A percentile compares a stretch with the other conserved stretches of the same genome.
Evolutionary conservation across 768 basidiomycete species (phyloP).

Genomic region (Pseudohyphozyma bogoriensis): DNA sequence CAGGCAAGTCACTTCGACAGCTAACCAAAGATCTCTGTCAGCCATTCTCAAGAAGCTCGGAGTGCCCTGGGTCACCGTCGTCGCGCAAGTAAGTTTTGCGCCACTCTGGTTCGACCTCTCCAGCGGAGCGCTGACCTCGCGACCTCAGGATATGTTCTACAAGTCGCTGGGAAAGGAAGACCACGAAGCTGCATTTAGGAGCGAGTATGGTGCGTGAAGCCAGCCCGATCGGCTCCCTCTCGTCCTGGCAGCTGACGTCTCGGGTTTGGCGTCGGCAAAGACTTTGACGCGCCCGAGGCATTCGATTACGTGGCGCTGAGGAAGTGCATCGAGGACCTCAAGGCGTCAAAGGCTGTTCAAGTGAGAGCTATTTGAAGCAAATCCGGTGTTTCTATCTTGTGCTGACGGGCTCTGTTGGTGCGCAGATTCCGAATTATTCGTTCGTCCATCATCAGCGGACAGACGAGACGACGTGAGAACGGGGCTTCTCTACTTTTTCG

Average conservation of each 20-base stretch:
- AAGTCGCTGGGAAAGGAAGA: slow-evolving; percentile 68
- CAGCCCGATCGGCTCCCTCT: no score
- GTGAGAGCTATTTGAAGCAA: slow-evolving; percentile 22
- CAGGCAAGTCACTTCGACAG: neutral
- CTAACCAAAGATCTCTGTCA: neutral
- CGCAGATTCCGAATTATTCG: slow-evolving; percentile 91
- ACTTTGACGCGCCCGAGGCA: slow-evolving; percentile 86
- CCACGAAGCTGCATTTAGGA: slow-evolving; percentile 68
- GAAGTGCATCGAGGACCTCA: slow-evolving; percentile 81
- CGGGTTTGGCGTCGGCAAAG: slow-evolving; percentile 34
- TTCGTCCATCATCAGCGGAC: slow-evolving; percentile 80
- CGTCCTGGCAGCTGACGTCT: neutral
- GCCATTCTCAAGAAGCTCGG: slow-evolving; percentile 39
- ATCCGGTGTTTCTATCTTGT: neutral
- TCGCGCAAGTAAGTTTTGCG: slow-evolving; percentile 57
- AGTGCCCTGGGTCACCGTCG: slow-evolving; percentile 59
- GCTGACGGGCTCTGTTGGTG: neutral
- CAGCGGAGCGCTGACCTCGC: neutral
- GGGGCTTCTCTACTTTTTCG: no score
- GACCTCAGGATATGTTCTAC: slow-evolving; percentile 86
- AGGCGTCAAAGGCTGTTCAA: slow-evolving; percentile 57
- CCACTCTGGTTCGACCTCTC: neutral
- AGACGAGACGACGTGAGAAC: slow-evolving; percentile 49
- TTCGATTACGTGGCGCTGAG: slow-evolving; percentile 81
- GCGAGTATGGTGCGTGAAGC: slow-evolving; percentile 41